Conservation (phyloP, 1,284 basidiomycete genomes). For the Malassezia sp. region DNA sequence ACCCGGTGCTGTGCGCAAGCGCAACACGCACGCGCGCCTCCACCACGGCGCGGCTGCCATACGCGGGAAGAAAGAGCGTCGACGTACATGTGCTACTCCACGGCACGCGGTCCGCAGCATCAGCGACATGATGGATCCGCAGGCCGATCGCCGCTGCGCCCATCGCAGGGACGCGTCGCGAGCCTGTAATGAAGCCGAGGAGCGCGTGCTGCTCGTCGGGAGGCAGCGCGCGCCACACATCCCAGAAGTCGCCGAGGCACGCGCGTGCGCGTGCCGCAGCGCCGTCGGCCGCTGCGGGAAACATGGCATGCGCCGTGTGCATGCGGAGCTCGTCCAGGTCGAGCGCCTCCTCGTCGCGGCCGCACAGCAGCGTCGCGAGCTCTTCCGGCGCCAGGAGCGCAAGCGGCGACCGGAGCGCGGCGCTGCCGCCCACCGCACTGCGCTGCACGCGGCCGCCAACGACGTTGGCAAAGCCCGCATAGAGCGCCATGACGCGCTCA, state of each 20-base stretch:
- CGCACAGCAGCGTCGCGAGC: slow-evolving; percentile 6
- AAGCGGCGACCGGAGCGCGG: slow-evolving; percentile 13
- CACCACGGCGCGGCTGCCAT: slow-evolving; percentile 11
- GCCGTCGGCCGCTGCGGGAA: slow-evolving; percentile 5
- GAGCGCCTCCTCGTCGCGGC: slow-evolving; percentile 14
- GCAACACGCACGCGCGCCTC: slow-evolving; percentile 22
- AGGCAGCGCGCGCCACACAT: slow-evolving; percentile 15
- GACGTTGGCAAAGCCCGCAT: slow-evolving; percentile 19
- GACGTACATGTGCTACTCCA: slow-evolving; percentile 34
- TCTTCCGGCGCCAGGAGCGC: slow-evolving; percentile 5
- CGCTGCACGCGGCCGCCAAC: too few species aligned
- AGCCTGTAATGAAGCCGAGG: slow-evolving; percentile 34
- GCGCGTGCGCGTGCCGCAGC: not conserved
- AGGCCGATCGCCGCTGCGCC: slow-evolving; percentile 23
- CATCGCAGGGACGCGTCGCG: slow-evolving; percentile 22
- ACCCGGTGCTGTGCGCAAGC: slow-evolving; percentile 27
- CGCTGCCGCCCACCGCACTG: slow-evolving; percentile 12
- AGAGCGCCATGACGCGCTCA: slow-evolving; percentile 5
- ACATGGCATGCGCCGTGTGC: slow-evolving; percentile 16
- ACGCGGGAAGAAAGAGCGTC: slow-evolving; percentile 28
- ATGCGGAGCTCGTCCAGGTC: slow-evolving; percentile 20
- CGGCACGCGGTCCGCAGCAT: slow-evolving; percentile 19
- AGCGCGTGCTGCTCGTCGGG: slow-evolving; percentile 20
- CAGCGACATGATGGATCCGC: slow-evolving; percentile 24
- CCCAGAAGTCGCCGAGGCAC: slow-evolving; percentile 21